Evolutionary conservation across 1,284 basidiomycete genomes (phyloP).

Genomic region (Trichosporon sp.): DNA sequence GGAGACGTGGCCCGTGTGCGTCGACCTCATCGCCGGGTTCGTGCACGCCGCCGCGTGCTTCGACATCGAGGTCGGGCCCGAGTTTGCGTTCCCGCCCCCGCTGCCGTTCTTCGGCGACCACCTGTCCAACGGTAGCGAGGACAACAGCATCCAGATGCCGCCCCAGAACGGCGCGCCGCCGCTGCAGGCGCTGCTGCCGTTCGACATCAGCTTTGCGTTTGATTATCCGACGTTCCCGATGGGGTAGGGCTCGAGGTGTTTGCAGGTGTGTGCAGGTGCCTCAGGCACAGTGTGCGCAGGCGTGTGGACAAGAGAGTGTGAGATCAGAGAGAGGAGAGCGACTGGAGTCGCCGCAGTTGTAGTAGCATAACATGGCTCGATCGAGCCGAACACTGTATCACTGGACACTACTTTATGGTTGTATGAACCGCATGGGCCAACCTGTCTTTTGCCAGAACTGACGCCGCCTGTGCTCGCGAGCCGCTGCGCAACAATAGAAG

Average conservation of each 20-base stretch:
- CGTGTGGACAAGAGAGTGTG: too few species aligned
- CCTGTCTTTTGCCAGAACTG: too few species aligned
- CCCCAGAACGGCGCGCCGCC: background rate
- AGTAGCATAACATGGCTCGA: too few species aligned
- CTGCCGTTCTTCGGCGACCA: background rate
- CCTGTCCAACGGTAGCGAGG: background rate
- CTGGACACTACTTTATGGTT: background rate
- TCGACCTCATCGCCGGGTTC: constrained; percentile 13
- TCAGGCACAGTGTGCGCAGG: too few species aligned
- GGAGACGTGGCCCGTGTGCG: constrained; percentile 14
- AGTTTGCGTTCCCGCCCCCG: background rate
- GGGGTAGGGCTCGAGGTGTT: background rate
- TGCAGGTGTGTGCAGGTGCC: too few species aligned
- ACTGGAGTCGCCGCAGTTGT: too few species aligned
- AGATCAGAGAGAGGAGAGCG: too few species aligned
- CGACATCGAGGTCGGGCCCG: background rate
- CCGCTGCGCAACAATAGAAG: background rate
- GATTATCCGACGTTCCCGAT: background rate
- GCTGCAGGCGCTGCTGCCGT: background rate
- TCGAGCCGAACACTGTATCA: too few species aligned
- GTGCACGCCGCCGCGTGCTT: constrained; percentile 12
- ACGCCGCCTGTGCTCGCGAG: background rate
- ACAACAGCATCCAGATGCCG: background rate
- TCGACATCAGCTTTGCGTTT: constrained; percentile 4
- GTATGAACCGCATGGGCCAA: background rate